phyloP scores from a whole-genome alignment of 345 rosid genomes.

The Arabidopsis arenosa region DNA sequence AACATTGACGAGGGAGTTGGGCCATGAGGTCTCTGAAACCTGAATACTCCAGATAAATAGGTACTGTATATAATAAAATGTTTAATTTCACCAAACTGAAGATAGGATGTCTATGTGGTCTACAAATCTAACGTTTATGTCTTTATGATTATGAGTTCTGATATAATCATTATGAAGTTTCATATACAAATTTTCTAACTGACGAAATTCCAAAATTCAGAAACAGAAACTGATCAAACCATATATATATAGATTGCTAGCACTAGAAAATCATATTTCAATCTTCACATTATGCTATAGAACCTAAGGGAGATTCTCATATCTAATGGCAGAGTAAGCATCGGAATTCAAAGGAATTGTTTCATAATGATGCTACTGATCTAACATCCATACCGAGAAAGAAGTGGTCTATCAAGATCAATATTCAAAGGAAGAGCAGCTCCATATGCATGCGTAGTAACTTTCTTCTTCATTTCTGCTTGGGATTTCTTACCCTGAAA shows the following conservation, averaged over 20 bases:
- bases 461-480: constrained; percentile 63
- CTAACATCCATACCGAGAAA: constrained; percentile 61
- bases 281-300: not conserved
- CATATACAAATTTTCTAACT: not conserved
- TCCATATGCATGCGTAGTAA: constrained; percentile 71
- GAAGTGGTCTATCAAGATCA: constrained; percentile 84
- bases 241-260: not conserved
- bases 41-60: constrained; percentile 36
- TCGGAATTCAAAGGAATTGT: not conserved
- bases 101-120: not conserved
- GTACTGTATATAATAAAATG: not conserved
- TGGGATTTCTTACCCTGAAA: constrained; percentile 56
- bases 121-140: not conserved
- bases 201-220: not conserved
- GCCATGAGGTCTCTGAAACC: constrained; percentile 90
- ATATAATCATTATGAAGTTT: not conserved
- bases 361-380: not conserved
- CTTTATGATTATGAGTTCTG: not conserved
- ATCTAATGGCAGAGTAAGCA: not conserved
- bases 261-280: not conserved
- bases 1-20: constrained; percentile 85
- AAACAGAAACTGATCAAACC: not conserved
- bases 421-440: constrained; percentile 79
- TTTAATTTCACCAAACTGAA: not conserved
- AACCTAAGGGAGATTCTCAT: constrained; percentile 5